Conservation (phyloP, 2,329 filamentous ascomycete genomes). For the Botrytis medusae region DNA sequence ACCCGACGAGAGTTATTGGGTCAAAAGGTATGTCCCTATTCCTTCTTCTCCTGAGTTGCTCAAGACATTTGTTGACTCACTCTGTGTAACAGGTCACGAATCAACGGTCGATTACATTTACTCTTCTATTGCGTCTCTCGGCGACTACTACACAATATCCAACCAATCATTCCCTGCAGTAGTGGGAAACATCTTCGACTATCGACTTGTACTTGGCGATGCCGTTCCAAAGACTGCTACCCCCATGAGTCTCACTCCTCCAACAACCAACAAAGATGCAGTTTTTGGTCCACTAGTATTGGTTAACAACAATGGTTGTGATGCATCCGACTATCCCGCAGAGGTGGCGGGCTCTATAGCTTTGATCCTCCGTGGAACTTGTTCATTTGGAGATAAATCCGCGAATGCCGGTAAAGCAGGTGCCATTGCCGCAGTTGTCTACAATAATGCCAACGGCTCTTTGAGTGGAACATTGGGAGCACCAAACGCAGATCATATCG, state of each 20-base stretch:
- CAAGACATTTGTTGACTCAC: slow-evolving; percentile 23
- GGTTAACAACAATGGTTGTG: slow-evolving; percentile 63
- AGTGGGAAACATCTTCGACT: slow-evolving; percentile 59
- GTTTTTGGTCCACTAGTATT: slow-evolving; percentile 61
- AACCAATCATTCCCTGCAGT: slow-evolving; percentile 65
- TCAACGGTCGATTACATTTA: slow-evolving; percentile 64
- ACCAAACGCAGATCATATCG: slow-evolving; percentile 58
- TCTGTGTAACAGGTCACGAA: slow-evolving; percentile 53
- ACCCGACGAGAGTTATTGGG: slow-evolving; percentile 70
- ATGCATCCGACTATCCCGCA: slow-evolving; percentile 61
- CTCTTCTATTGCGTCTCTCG: slow-evolving; percentile 52
- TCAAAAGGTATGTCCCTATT: slow-evolving; percentile 51
- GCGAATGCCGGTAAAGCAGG: slow-evolving; percentile 66
- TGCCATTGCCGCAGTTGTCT: slow-evolving; percentile 69
- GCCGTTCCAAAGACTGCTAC: slow-evolving; percentile 50
- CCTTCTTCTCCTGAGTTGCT: slow-evolving; percentile 6
- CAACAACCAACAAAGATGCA: slow-evolving; percentile 58
- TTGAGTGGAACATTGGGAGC: slow-evolving; percentile 68
- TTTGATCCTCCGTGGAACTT: slow-evolving; percentile 68
- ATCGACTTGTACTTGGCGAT: slow-evolving; percentile 55
- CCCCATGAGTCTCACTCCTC: slow-evolving; percentile 66
- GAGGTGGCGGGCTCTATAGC: slow-evolving; percentile 63
- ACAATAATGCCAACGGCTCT: slow-evolving; percentile 51
- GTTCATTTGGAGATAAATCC: slow-evolving; percentile 71
- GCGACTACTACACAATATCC: slow-evolving; percentile 61